Conservation (phyloP, 257 asterid species). For the Linaria vulgaris region DNA sequence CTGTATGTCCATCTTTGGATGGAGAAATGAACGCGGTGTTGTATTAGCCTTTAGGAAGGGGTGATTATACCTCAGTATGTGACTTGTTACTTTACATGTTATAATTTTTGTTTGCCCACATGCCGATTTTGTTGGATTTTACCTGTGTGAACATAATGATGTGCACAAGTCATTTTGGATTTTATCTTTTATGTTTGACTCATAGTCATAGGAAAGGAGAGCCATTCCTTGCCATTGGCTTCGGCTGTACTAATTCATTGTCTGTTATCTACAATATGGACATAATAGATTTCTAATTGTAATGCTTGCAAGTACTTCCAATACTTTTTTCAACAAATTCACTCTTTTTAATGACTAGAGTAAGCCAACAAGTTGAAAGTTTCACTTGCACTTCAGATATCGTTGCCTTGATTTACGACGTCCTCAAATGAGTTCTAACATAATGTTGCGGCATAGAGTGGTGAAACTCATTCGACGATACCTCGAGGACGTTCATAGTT, state of each 20-base stretch:
- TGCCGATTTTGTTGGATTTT: no score
- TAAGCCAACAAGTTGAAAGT: conserved; percentile 20
- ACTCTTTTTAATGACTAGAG: no score
- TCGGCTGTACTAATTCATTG: conserved; percentile 4
- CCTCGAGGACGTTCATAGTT: conserved; percentile 83
- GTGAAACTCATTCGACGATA: conserved; percentile 84
- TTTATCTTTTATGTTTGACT: no score
- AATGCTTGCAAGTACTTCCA: background rate
- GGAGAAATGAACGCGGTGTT: background rate
- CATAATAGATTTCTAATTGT: background rate
- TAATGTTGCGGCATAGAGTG: conserved; percentile 85
- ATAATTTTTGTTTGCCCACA: no score
- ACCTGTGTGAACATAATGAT: no score
- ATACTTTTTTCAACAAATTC: no score
- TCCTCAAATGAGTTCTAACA: conserved; percentile 67
- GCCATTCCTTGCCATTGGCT: background rate
- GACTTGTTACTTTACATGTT: no score
- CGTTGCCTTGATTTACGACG: conserved; percentile 97
- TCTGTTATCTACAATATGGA: conserved; percentile 4
- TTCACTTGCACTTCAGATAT: conserved; percentile 47
- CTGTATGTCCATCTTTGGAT: background rate
- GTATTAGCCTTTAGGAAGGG: no score
- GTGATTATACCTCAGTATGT: no score
- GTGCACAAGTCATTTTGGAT: no score
- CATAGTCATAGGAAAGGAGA: no score